phyloP scores from a whole-genome alignment of 805 yeast species.

The Candida oleophila region DNA sequence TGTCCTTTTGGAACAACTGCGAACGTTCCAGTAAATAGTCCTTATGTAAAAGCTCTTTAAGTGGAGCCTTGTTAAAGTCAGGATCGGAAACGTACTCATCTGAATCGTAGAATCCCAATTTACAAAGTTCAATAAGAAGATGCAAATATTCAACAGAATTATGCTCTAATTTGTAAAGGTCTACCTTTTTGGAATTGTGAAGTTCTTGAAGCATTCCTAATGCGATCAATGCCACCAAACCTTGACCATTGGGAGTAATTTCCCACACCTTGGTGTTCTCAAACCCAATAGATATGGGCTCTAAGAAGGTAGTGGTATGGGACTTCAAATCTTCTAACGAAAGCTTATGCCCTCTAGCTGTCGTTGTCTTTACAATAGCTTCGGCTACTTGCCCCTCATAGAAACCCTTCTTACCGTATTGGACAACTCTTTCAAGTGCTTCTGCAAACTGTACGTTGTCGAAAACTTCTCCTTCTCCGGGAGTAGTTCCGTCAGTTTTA shows the following conservation, averaged over 20 bases:
- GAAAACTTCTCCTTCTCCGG: slow-evolving; percentile 58
- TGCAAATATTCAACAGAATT: slow-evolving; percentile 74
- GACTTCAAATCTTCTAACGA: slow-evolving; percentile 51
- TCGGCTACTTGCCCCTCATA: slow-evolving; percentile 72
- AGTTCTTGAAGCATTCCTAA: slow-evolving; percentile 63
- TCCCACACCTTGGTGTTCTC: slow-evolving; percentile 65
- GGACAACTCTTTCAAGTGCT: slow-evolving; percentile 51
- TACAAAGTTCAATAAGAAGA: slow-evolving; percentile 65
- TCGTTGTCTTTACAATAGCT: slow-evolving; percentile 55
- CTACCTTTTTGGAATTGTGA: slow-evolving; percentile 40
- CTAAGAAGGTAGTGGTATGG: slow-evolving; percentile 63
- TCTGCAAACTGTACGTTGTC: slow-evolving; percentile 52
- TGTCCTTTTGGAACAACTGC: slow-evolving; percentile 38
- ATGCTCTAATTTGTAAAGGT: slow-evolving; percentile 48
- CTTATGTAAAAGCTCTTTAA: slow-evolving; percentile 44
- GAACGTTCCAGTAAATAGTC: slow-evolving; percentile 53
- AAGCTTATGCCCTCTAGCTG: slow-evolving; percentile 55
- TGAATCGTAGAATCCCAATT: slow-evolving; percentile 71
- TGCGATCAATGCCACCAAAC: slow-evolving; percentile 70
- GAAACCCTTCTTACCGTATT: slow-evolving; percentile 61
- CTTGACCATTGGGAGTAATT: slow-evolving; percentile 84
- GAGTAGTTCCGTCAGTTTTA: slow-evolving; percentile 34
- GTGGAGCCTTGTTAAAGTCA: slow-evolving; percentile 35
- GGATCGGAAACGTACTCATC: slow-evolving; percentile 73
- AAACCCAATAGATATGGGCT: slow-evolving; percentile 57